These are phyloP conservation scores for Ilex aquifolium DNA, from an alignment of 257 asterid genomes.

Conservation along the genomic window DNA sequence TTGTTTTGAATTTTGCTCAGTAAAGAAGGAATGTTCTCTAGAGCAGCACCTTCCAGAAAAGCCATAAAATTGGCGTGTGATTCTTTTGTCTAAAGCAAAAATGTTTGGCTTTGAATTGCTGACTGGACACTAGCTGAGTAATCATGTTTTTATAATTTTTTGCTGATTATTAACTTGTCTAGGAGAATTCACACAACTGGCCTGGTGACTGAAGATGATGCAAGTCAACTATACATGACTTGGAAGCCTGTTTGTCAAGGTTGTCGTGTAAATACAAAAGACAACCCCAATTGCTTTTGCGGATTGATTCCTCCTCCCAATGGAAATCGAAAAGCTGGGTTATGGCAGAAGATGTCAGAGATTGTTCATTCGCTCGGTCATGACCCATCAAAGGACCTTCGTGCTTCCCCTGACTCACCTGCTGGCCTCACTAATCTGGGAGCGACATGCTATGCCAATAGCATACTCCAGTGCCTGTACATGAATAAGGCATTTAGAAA, in stretches of 20 bases:
- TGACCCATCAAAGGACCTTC: conserved; percentile 70
- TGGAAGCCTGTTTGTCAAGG: conserved; percentile 91
- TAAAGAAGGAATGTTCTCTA: background rate
- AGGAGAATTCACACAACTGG: conserved; percentile 66
- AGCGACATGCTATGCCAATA: conserved; percentile 98
- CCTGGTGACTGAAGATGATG: conserved; percentile 63
- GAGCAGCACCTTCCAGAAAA: background rate
- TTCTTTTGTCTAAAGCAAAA: background rate
- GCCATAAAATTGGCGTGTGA: background rate
- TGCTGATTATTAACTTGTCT: background rate
- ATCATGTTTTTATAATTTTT: background rate
- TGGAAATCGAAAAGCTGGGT: conserved; percentile 86
- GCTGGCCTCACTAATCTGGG: conserved; percentile 98
- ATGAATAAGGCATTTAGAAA: conserved; percentile 87
- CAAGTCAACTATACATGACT: conserved; percentile 72
- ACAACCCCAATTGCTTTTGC: conserved; percentile 96
- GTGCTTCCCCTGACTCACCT: conserved; percentile 66
- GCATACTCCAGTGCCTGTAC: conserved; percentile 86
- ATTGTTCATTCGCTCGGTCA: conserved; percentile 72
- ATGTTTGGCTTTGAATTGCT: background rate
- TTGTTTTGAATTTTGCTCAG: background rate
- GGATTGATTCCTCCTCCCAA: conserved; percentile 77
- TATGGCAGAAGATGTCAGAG: conserved; percentile 94
- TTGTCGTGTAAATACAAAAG: conserved; percentile 88
- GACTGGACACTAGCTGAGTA: no score